A percentile compares a stretch with the other conserved stretches of the same genome.
phyloP scores from a whole-genome alignment of 192 early-diverging fungal genomes.

The Coemansia sp. region DNA sequence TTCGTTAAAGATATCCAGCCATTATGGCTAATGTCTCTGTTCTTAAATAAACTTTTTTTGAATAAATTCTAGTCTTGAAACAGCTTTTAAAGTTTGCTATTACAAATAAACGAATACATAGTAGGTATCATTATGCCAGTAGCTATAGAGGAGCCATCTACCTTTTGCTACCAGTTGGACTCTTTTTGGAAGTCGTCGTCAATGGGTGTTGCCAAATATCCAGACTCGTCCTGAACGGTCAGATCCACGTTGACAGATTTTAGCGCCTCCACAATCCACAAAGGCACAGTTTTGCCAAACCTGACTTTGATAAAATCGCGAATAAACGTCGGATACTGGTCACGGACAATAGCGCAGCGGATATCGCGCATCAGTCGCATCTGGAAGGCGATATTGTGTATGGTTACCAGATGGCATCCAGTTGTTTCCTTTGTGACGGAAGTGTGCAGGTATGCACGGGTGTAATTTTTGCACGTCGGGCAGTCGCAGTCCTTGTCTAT shows the following conservation, averaged over 20 bases:
- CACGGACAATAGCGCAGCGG: slow-evolving; percentile 66
- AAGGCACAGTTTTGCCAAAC: slow-evolving; percentile 65
- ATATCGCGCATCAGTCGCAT: slow-evolving; percentile 80
- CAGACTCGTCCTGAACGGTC: slow-evolving; percentile 25
- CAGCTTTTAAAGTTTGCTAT: not conserved
- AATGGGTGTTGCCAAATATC: slow-evolving; percentile 36
- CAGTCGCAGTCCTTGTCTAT: slow-evolving; percentile 80
- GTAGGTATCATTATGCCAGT: too few relatives aligned
- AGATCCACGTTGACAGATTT: slow-evolving; percentile 69
- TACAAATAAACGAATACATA: too few relatives aligned
- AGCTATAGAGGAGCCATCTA: too few relatives aligned
- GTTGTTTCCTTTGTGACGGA: slow-evolving; percentile 74
- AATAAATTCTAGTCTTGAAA: slow-evolving; percentile 3
- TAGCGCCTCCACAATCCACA: slow-evolving; percentile 73
- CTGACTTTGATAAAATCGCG: slow-evolving; percentile 67
- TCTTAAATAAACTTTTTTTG: not conserved
- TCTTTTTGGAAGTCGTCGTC: slow-evolving; percentile 45
- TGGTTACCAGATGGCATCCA: slow-evolving; percentile 75
- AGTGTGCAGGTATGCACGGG: slow-evolving; percentile 70
- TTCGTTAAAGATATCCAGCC: slow-evolving; percentile 10
- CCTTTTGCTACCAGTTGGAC: slow-evolving; percentile 24
- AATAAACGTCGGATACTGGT: slow-evolving; percentile 69
- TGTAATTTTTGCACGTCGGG: slow-evolving; percentile 71
- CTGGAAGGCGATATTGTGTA: slow-evolving; percentile 86
- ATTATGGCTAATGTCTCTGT: not conserved